These are phyloP conservation scores for Leucaena leucocephala DNA, from an alignment of 306 rosid genomes.

Conservation along the genomic window DNA sequence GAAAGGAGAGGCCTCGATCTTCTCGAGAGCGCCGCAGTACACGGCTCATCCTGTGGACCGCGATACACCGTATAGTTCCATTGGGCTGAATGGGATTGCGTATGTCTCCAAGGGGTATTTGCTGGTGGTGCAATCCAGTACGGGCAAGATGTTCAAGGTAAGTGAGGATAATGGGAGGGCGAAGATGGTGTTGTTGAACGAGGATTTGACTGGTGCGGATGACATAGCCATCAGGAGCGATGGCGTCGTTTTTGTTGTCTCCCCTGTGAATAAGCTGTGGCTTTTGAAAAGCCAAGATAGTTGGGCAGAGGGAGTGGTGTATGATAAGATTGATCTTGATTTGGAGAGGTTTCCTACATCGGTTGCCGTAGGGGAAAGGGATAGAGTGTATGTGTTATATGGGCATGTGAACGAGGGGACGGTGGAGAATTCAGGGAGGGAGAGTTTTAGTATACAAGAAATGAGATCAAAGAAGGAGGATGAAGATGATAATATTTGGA, in stretches of 20 bases:
- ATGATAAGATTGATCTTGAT: conserved; percentile 57
- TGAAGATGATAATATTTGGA: conserved; percentile 63
- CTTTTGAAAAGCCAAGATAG: conserved; percentile 71
- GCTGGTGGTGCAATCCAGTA: conserved; percentile 75
- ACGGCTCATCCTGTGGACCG: conserved; percentile 34
- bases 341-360: conserved; percentile 59
- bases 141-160: conserved; percentile 79
- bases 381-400: conserved; percentile 68
- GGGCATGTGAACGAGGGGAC: conserved; percentile 67
- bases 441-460: conserved; percentile 65
- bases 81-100: conserved; percentile 73
- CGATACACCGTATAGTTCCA: conserved; percentile 6
- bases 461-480: conserved; percentile 60
- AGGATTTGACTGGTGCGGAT: conserved; percentile 59
- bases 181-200: conserved; percentile 50
- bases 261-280: conserved; percentile 52
- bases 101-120: conserved; percentile 83
- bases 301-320: conserved; percentile 66
- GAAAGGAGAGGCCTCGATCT: conserved; percentile 55
- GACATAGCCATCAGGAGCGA: conserved; percentile 55
- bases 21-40: conserved; percentile 58
- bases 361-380: conserved; percentile 55
- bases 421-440: conserved; percentile 46
- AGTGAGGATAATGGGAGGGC: conserved; percentile 64
- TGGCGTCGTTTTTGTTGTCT: conserved; percentile 64